Conservation (phyloP, 2,329 filamentous ascomycete species). For the Claviceps sp. region DNA sequence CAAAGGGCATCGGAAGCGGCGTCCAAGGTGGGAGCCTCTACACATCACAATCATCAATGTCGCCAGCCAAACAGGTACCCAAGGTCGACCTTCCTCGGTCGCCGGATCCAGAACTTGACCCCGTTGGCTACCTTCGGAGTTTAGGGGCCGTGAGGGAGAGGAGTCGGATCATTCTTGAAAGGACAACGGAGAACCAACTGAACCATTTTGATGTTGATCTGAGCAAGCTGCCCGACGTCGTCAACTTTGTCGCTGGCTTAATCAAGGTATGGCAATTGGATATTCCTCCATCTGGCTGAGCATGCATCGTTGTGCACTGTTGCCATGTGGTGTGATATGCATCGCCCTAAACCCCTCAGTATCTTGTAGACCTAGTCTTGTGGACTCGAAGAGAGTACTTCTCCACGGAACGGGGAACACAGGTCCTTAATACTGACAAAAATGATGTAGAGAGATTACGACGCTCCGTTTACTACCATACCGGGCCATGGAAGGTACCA, state of each 20-base stretch:
- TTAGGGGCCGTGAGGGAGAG: constrained; percentile 78
- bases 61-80: constrained; percentile 43
- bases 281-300: background rate
- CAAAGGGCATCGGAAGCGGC: constrained; percentile 23
- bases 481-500: constrained; percentile 80
- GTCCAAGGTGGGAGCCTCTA: constrained; percentile 34
- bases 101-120: constrained; percentile 78
- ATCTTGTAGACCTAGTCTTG: background rate
- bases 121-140: constrained; percentile 80
- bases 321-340: background rate
- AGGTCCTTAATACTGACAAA: background rate
- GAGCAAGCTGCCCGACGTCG: constrained; percentile 69
- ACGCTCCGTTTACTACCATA: constrained; percentile 46
- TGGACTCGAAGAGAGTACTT: background rate
- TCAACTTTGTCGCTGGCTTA: constrained; percentile 77
- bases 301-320: background rate
- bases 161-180: constrained; percentile 58
- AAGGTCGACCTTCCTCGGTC: constrained; percentile 72
- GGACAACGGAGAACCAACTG: constrained; percentile 63
- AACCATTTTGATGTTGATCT: constrained; percentile 84
- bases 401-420: background rate
- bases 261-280: constrained; percentile 57
- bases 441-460: constrained; percentile 34
- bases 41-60: constrained; percentile 32
- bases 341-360: background rate